A percentile compares a stretch with the other conserved stretches of the same genome.
These are phyloP conservation scores for Mycena haematopus DNA, from an alignment of 768 basidiomycete genomes.

Conservation along the genomic window DNA sequence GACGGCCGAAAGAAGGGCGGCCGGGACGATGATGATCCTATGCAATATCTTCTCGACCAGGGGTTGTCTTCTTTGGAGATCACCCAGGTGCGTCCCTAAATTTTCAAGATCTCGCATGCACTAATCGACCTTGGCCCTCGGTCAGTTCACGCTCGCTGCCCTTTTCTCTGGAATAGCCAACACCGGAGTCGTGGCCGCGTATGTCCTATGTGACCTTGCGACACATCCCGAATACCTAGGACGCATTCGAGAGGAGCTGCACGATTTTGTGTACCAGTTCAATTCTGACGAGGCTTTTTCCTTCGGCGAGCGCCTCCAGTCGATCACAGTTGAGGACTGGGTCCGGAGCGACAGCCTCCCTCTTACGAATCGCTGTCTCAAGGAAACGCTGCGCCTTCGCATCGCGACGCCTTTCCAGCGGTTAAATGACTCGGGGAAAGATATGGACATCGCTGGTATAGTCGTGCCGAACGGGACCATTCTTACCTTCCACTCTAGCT, in stretches of 20 bases:
- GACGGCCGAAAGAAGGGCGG: neutral
- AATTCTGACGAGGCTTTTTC: constrained; percentile 6
- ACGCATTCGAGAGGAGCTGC: constrained; percentile 32
- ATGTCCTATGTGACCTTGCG: constrained; percentile 31
- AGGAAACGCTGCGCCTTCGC: constrained; percentile 12
- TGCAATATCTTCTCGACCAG: constrained; percentile 10
- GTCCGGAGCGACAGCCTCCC: neutral
- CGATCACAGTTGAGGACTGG: constrained; percentile 14
- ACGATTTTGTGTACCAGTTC: constrained; percentile 3
- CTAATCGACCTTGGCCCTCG: neutral
- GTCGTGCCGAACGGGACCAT: constrained; percentile 3
- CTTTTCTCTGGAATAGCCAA: constrained; percentile 17
- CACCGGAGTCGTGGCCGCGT: constrained; percentile 22
- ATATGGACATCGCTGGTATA: constrained; percentile 5
- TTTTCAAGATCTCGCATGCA: neutral
- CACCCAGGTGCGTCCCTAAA: constrained; percentile 1
- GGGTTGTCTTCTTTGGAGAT: constrained; percentile 13
- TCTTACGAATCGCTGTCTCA: constrained; percentile 8
- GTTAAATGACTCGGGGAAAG: constrained; percentile 16
- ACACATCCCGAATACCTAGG: constrained; percentile 31
- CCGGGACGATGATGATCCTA: constrained; percentile 2
- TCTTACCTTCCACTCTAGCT: constrained; percentile 7
- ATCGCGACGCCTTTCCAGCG: constrained; percentile 18
- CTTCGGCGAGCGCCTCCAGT: constrained; percentile 2
- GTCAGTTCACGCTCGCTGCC: constrained; percentile 12